These are phyloP conservation scores for Calocera cornea DNA, from an alignment of 768 basidiomycete species.

Conservation along the genomic window DNA sequence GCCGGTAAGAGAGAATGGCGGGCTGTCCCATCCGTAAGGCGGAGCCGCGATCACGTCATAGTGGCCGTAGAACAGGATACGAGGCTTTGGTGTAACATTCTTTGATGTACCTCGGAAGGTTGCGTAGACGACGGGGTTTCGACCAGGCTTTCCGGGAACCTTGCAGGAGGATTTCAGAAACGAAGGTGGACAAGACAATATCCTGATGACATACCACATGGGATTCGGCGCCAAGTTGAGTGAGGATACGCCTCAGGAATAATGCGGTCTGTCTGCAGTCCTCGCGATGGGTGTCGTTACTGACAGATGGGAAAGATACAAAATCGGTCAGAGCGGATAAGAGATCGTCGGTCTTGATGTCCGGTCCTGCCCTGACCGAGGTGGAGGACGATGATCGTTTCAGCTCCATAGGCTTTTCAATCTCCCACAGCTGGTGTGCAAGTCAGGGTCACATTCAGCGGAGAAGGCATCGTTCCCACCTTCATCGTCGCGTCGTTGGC, in stretches of 20 bases:
- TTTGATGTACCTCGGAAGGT: conserved; percentile 62
- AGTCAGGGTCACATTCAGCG: background rate
- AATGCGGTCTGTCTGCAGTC: conserved; percentile 91
- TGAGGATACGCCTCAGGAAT: conserved; percentile 78
- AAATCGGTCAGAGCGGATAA: conserved; percentile 72
- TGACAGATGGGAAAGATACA: conserved; percentile 76
- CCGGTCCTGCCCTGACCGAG: conserved; percentile 11
- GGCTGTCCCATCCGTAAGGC: conserved; percentile 57
- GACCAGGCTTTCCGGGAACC: conserved; percentile 63
- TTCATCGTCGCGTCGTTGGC: conserved; percentile 79
- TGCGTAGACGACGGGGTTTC: conserved; percentile 79
- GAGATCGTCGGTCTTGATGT: conserved; percentile 41
- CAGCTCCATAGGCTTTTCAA: conserved; percentile 18
- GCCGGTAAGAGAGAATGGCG: conserved; percentile 71
- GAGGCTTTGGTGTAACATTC: conserved; percentile 35
- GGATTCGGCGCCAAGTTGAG: conserved; percentile 75
- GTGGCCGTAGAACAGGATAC: conserved; percentile 89
- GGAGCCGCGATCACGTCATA: conserved; percentile 92
- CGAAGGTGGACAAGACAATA: background rate
- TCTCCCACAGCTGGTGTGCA: conserved; percentile 29
- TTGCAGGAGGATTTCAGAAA: conserved; percentile 20
- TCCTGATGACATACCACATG: conserved; percentile 39
- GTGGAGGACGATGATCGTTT: background rate
- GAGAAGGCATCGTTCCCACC: conserved; percentile 27
- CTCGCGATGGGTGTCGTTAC: conserved; percentile 53